Base-by-base conservation (phyloP, 1,284 basidiomycete genomes). In the Erythrobasidium hasegawianum region DNA sequence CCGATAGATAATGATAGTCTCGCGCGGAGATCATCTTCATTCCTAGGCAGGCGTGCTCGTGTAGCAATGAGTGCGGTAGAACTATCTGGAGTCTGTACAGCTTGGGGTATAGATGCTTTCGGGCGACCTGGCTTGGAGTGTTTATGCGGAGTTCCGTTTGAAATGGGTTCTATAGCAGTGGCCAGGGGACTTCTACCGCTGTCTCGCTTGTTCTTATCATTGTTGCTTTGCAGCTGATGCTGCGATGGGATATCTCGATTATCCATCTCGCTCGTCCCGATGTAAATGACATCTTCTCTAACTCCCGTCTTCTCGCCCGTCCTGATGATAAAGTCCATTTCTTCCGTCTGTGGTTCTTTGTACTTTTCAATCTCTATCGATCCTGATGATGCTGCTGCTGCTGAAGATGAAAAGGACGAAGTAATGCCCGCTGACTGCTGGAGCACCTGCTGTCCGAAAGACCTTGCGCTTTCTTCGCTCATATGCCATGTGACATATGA, bases 1-100 rank as follows among this genome's bases (percentile, higher is more conserved):
- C 72, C 73, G 13, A 70, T 68, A 7, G 55, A 61, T 49, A 73
- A 68, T 1, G 73, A 73, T 4, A 74, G 61, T 11, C 73, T 68
- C 5, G 71, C 72, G 22, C 72, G 66, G 13, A 74, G 67, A 47
- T 71, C 62, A 24, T 59, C 70, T 45, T 70, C 67, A 29, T 59
- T 57, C 9, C 67, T 47, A 8, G 68, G 62, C 9, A 70, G 22
- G 11, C 54, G 54, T n/a, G 38, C 54, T 39, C n/a, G 8, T 56
- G 14, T n/a, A 53, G 26, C 20, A 20, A 22, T 20, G 8, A 27
- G 26, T 8, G 50, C 14, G 9, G n/a, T 20, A 13, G n/a, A 9
- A 27, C 20, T n/a, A 14, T 39, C 24, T 9, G 13, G 8, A 10
- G n/a, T 4, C 50, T 7, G 13, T 9, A 57, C 24, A 29, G 38